Evolutionary conservation across 331 rosid species (phyloP), one percentile per base, ranked within the genome.

Genomic region (Acacia pycnantha): DNA sequence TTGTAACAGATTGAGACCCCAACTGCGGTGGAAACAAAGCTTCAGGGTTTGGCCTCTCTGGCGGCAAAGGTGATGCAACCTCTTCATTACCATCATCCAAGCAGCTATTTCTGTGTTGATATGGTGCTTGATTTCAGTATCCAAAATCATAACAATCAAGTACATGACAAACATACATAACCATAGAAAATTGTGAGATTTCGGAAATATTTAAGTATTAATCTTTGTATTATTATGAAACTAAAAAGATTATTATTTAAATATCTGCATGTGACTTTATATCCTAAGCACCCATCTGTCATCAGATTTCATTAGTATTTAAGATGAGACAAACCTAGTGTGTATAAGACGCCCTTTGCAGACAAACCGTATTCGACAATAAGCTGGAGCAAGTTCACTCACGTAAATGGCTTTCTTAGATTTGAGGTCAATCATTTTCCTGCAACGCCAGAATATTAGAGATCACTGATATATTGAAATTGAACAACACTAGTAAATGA

Each of bases 321-420:
- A 65, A 46, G 47, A 62, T 27, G 33, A 37, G 61, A 61, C 81
- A 80, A 77, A 91, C 99, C 97, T 91, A 85, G 87, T 84, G 66
- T 73, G 59, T 80, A 94, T 92, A 26, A 89, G 97, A 82, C 69
- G 64, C 15, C 94, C 97, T 82, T 92, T 91, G 91, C 98, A 92
- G 80, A 88, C 74, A 83, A 91, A 96, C 75, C 90, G 89, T 67
- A 96, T 82, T 70, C 50, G 89, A 86, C 99, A 93, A 66, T 72
- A 90, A 72, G 70, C 61, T n/a, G 92, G 91, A 79, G 98, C 94
- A 8, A 87, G 89, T 79, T 85, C 77, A 64, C 88, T 67, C 19
- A 93, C 94, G 40, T 90, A 91, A 44, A 86, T 86, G 83, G 99
- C 97, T 87, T 96, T 94, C 89, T 64, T 90, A 59, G 99, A 96